Evolutionary conservation across 2,329 filamentous ascomycete species (phyloP).

Genomic region (Hymenotorrendiella dingleyae): DNA sequence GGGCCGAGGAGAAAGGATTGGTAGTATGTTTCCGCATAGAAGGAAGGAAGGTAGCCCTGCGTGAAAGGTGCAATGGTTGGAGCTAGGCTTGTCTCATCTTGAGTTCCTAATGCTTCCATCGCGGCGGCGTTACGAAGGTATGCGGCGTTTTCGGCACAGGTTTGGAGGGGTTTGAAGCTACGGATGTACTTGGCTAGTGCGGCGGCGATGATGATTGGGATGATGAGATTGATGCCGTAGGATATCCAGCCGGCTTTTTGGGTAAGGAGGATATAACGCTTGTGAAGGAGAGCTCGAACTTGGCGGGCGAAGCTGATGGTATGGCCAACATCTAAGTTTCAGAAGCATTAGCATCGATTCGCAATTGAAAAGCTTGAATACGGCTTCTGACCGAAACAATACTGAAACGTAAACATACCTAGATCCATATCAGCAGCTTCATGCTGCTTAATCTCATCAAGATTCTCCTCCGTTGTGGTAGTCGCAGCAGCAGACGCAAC

Average conservation of each 20-base stretch:
- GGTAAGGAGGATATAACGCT: constrained; percentile 51
- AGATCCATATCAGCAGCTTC: constrained; percentile 31
- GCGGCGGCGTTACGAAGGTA: constrained; percentile 10
- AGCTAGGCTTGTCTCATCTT: neutral
- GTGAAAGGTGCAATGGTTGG: constrained; percentile 11
- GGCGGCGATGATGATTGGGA: constrained; percentile 52
- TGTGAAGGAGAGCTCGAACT: constrained; percentile 53
- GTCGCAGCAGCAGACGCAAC: constrained; percentile 7
- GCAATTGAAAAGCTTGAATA: too few relatives aligned
- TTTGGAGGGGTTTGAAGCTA: constrained; percentile 16
- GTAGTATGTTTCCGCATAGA: neutral
- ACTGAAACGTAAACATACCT: too few relatives aligned
- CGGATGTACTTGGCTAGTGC: constrained; percentile 43
- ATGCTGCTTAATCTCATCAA: constrained; percentile 19
- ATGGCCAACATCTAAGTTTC: constrained; percentile 47
- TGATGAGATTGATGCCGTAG: constrained; percentile 50
- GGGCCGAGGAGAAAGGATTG: constrained; percentile 16
- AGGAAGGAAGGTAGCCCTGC: neutral
- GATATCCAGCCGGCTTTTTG: constrained; percentile 49
- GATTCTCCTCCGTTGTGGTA: constrained; percentile 20
- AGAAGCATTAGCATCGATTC: too few relatives aligned
- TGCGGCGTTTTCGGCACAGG: constrained; percentile 15
- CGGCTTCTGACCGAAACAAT: too few relatives aligned
- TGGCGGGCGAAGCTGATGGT: constrained; percentile 50
- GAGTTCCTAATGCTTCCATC: neutral